phyloP scores from a whole-genome alignment of 352 stramenopile genomes.

The Thraustochytrium striatum region DNA sequence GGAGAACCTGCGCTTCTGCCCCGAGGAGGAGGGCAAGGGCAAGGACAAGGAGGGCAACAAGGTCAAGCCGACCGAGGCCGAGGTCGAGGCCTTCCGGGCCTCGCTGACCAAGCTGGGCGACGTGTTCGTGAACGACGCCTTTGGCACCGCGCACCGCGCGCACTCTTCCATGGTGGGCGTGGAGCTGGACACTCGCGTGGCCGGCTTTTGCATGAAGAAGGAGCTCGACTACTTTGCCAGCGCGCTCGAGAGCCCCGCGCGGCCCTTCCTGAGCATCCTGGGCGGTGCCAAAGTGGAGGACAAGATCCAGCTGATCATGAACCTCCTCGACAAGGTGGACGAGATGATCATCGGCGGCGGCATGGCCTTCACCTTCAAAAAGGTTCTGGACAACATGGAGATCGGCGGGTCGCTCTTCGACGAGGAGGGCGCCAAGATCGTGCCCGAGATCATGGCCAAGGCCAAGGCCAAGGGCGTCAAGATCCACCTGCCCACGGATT shows the following conservation, averaged over 20 bases:
- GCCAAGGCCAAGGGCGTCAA: conserved; percentile 95
- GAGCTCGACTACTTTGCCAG: conserved; percentile 99
- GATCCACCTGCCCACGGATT: conserved; percentile 92
- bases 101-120: conserved; percentile 69
- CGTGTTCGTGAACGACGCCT: conserved; percentile 99
- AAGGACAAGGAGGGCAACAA: conserved; percentile 82
- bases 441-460: conserved; percentile 88
- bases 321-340: conserved; percentile 97
- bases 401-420: conserved; percentile 82
- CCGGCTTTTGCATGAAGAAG: conserved; percentile 97
- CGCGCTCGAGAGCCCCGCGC: conserved; percentile 92
- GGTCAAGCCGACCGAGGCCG: conserved; percentile 63
- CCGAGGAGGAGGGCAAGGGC: conserved; percentile 88
- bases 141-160: conserved; percentile 96
- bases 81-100: conserved; percentile 66
- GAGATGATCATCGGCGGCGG: conserved; percentile 95
- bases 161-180: conserved; percentile 98
- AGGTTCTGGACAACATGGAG: conserved; percentile 87
- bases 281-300: conserved; percentile 98
- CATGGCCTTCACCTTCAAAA: conserved; percentile 99
- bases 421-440: conserved; percentile 76
- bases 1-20: conserved; percentile 98
- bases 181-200: conserved; percentile 69
- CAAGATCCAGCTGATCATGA: conserved; percentile 99
- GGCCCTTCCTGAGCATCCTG: conserved; percentile 95